Evolutionary conservation across 2,329 filamentous ascomycete genomes (phyloP).

Genomic region (Pseudofabraea citricarpa): DNA sequence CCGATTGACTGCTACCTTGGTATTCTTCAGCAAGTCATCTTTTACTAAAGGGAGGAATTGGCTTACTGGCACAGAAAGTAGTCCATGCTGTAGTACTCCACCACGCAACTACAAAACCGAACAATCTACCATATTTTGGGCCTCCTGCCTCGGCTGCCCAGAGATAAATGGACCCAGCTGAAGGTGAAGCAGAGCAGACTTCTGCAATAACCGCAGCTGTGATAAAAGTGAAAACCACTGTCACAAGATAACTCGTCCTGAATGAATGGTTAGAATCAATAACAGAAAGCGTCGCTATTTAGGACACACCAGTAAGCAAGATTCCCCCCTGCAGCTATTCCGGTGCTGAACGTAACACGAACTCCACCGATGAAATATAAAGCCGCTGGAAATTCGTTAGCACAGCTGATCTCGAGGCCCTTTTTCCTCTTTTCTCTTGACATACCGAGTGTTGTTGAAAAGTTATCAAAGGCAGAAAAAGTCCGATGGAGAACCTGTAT

Average conservation of each 20-base stretch:
- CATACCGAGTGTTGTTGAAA: conserved; percentile 49
- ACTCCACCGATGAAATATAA: conserved; percentile 58
- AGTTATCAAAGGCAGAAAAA: conserved; percentile 53
- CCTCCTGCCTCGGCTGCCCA: conserved; percentile 45
- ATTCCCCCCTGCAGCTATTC: conserved; percentile 55
- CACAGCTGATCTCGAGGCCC: background rate
- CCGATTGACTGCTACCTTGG: conserved; percentile 43
- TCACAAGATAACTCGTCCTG: conserved; percentile 56
- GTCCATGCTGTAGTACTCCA: conserved; percentile 61
- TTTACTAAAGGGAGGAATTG: background rate
- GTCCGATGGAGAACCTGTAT: conserved; percentile 41
- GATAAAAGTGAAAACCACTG: conserved; percentile 55
- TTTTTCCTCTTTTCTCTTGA: background rate
- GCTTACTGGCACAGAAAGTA: conserved; percentile 46
- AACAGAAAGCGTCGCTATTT: background rate
- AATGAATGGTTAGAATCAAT: conserved; percentile 5
- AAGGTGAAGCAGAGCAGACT: conserved; percentile 43
- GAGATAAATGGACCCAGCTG: conserved; percentile 35
- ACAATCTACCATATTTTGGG: conserved; percentile 31
- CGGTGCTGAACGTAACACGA: conserved; percentile 56
- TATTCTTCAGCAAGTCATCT: background rate
- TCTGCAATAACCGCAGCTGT: conserved; percentile 56
- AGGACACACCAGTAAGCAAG: conserved; percentile 50
- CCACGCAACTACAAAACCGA: conserved; percentile 49
- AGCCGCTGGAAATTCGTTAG: no score